phyloP scores from a whole-genome alignment of 2,329 filamentous ascomycete genomes.

The Cladobotryum protrusum region DNA sequence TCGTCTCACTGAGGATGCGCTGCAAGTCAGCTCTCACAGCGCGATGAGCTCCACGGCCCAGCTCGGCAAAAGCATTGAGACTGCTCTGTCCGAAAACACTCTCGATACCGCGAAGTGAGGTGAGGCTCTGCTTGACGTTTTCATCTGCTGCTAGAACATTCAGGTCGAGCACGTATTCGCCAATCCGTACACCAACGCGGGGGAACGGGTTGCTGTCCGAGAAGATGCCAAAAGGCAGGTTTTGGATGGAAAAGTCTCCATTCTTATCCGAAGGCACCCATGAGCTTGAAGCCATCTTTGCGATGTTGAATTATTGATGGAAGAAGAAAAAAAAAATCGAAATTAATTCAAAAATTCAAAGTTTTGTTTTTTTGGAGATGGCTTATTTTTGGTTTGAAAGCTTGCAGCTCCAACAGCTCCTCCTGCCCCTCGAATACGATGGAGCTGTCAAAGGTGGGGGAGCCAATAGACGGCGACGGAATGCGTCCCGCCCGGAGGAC shows the following conservation, averaged over 20 bases:
- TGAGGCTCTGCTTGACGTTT: slow-evolving; percentile 26
- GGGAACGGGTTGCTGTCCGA: slow-evolving; percentile 49
- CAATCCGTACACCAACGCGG: slow-evolving; percentile 66
- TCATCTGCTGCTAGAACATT: slow-evolving; percentile 46
- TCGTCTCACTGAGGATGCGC: slow-evolving; percentile 51
- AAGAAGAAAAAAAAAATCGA: too few species aligned
- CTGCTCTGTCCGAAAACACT: slow-evolving; percentile 22
- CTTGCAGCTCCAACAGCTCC: neutral
- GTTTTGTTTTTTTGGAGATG: neutral
- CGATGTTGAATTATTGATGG: too few species aligned
- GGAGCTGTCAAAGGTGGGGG: neutral
- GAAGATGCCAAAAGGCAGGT: slow-evolving; percentile 80
- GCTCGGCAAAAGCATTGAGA: slow-evolving; percentile 32
- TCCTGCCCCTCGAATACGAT: neutral
- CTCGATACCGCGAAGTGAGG: slow-evolving; percentile 25
- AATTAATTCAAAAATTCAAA: neutral
- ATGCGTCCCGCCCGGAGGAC: slow-evolving; percentile 8
- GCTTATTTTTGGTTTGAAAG: neutral
- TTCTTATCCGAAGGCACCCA: slow-evolving; percentile 11
- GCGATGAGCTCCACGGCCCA: slow-evolving; percentile 63
- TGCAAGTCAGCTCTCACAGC: slow-evolving; percentile 66
- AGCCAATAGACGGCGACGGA: slow-evolving; percentile 1
- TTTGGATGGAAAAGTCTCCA: slow-evolving; percentile 61
- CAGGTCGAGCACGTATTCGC: slow-evolving; percentile 65
- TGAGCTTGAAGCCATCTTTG: slow-evolving; percentile 1